Conservation (phyloP, 208 protist species). For the Tetramitus jugosus region DNA sequence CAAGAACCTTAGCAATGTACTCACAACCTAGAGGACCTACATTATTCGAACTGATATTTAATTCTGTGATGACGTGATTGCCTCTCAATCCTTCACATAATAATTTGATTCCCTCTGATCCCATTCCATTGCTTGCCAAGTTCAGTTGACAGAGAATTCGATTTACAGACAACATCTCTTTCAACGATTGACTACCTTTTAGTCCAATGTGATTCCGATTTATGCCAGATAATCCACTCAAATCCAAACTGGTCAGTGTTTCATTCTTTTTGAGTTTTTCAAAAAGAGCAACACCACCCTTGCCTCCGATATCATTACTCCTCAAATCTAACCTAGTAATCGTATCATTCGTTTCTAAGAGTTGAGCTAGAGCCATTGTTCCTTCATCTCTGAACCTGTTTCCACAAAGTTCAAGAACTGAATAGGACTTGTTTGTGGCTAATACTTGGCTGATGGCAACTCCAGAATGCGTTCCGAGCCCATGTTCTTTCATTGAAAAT, state of each 20-base stretch:
- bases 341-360: conserved; percentile 59
- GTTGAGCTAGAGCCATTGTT: conserved; percentile 57
- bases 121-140: conserved; percentile 74
- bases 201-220: conserved; percentile 78
- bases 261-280: conserved; percentile 66
- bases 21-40: conserved; percentile 32
- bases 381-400: conserved; percentile 76
- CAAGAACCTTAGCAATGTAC: neutral
- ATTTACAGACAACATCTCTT: conserved; percentile 59
- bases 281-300: conserved; percentile 60
- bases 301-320: conserved; percentile 74
- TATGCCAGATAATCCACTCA: conserved; percentile 60
- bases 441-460: conserved; percentile 65
- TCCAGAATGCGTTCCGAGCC: conserved; percentile 57
- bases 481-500: conserved; percentile 72
- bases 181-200: conserved; percentile 62
- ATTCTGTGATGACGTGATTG: conserved; percentile 61
- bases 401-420: conserved; percentile 71
- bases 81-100: conserved; percentile 44
- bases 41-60: conserved; percentile 71
- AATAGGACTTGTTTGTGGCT: conserved; percentile 63
- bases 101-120: conserved; percentile 49
- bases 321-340: conserved; percentile 69
- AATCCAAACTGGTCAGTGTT: conserved; percentile 74
- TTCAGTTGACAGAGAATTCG: conserved; percentile 66